Base-by-base conservation (phyloP, 257 asterid genomes). In the Solanum piurae region DNA sequence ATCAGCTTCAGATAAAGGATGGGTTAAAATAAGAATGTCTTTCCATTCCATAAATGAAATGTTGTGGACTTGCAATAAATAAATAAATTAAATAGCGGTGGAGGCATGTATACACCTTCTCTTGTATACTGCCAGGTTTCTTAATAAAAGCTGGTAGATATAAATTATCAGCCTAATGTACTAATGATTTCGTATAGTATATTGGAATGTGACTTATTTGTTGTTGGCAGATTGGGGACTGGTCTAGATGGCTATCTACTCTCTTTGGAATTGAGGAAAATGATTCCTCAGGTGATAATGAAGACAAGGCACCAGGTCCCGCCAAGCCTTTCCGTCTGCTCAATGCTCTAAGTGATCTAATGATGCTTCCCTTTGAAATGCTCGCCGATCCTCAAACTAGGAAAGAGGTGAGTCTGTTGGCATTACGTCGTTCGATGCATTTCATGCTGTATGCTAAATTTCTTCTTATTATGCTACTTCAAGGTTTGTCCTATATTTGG, bases 341-440 rank as follows among this genome's bases (percentile, higher is more conserved):
- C 83, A 95, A 94, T 69, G 95, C 97, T 29, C 84, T 96, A 73
- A 94, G 99, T 89, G 96, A 95, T 87, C 93, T 96, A 52, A 95
- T 96, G 99, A 96, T 95, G 99, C 96, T 96, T 66, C 99, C 99
- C 3, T 91, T 92, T 66, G 96, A 92, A 92, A 93, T 94, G 96
- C 95, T 96, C 36, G 94, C 93, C 12, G 96, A 96, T 90, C 87
- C 92, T 83, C 68, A 94, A 88, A 91, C 95, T 84, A 92, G 99
- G 93, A 94, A 93, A 92, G 97, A 94, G 93, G 99, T 94, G 88
- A 92, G 92, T 74, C 16, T 66, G 46, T 44, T 37, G 69, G 79
- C 44, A 72, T 27, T 83, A 34, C 25, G 8, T 60, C 33, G 18
- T 7, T 38, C 27, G 34, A 46, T 80, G 68, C 42, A 18, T 46